Base-by-base conservation (phyloP, 768 basidiomycete species). In the Leccinum variicolor region DNA sequence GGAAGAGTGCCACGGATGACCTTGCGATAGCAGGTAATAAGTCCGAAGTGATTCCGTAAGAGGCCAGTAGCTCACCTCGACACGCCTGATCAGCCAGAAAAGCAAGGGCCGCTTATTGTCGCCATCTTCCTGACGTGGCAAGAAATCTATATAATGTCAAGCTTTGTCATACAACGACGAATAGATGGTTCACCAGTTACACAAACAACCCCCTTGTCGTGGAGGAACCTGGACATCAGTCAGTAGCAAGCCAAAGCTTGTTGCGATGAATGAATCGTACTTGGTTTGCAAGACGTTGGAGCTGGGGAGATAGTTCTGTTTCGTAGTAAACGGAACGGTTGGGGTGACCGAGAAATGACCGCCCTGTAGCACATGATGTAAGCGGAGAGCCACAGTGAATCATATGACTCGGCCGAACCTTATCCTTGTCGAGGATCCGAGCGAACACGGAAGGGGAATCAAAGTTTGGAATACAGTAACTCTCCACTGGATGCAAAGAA, bases 371-470 rank as follows among this genome's bases (percentile, higher is more conserved):
- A 25, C 13, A 36, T 17, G 45, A 21, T n/a, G 54, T 65, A 43
- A 64, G 50, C 10, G 9, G 41, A 31, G 50, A 36, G 39, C 11
- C 55, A 36, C 17, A 23, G 2, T 39, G 8, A 19, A 60, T 34
- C 25, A 23, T 29, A 11, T 19, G 43, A 26, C 13, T 31, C n/a
- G 17, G 31, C 15, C 60, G 15, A 34, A 77, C 81, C 72, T 90
- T 92, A 70, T 92, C 75, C 66, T 92, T 92, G 77, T 94, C 91
- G 6, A 94, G 79, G 63, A 93, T 91, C 8, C 94, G 84, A 7
- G 93, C 94, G 62, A 95, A 96, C 50, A 96, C 79, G 17, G 90
- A 93, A 4, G 94, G 94, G 2, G 92, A 94, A 72, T 97, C 94
- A 69, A 97, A 96, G 75, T 94, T 80, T 1, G 94, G 94, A 26